Percentiles rank a stretch among this genome's conserved stretches.
These are phyloP conservation scores for Malassezia sympodialis DNA, from an alignment of 1,284 basidiomycete species.

Conservation along the genomic window DNA sequence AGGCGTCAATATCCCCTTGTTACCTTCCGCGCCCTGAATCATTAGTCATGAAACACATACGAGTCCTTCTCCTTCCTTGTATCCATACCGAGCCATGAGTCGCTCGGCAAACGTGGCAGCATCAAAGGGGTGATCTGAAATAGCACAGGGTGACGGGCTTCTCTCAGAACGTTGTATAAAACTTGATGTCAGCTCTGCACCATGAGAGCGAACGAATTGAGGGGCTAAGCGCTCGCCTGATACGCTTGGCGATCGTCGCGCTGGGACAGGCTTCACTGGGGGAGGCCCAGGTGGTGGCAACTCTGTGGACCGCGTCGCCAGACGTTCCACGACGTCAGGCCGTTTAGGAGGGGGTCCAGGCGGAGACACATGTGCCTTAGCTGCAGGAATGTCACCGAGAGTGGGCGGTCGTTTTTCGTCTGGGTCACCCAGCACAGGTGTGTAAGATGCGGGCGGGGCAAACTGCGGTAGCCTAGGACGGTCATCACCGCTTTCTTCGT, in stretches of 20 bases:
- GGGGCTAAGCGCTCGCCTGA: neutral
- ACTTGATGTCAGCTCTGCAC: neutral
- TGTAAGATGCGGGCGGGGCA: constrained; percentile 15
- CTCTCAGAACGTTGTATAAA: neutral
- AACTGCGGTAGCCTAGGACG: constrained; percentile 6
- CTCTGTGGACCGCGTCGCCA: neutral
- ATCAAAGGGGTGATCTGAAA: neutral
- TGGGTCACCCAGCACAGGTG: neutral
- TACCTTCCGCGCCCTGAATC: constrained; percentile 25
- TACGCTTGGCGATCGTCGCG: neutral
- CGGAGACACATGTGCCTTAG: neutral
- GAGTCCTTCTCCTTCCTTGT: constrained; percentile 32
- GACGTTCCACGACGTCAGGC: neutral
- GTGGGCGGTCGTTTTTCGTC: neutral
- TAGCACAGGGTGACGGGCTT: neutral
- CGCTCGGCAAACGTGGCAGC: constrained; percentile 26
- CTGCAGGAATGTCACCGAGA: neutral
- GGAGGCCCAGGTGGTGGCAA: neutral
- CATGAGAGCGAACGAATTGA: neutral
- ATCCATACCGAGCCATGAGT: constrained; percentile 33
- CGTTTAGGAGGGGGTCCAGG: constrained; percentile 21
- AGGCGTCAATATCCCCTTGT: constrained; percentile 29
- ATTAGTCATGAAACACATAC: neutral
- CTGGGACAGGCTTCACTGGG: neutral
- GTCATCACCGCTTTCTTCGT: neutral